Percentiles rank a stretch among this genome's conserved stretches.
These are phyloP conservation scores for Rossbeevera mucosa DNA, from an alignment of 768 basidiomycete species.

Conservation along the genomic window DNA sequence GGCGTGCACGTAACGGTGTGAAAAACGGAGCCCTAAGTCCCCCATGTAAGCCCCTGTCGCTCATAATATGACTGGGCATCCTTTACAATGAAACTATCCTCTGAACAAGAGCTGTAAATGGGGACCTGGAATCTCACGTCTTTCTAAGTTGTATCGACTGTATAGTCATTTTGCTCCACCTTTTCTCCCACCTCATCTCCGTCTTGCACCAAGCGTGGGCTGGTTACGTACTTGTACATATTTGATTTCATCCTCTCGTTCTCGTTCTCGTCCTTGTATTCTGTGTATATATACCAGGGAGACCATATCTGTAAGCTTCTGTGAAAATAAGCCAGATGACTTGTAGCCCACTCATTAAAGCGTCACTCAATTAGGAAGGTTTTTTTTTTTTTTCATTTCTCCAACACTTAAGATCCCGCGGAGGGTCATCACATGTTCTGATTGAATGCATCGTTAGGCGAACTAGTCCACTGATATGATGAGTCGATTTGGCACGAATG, in stretches of 20 bases:
- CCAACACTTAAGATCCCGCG: too few species aligned
- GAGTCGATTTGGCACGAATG: too few species aligned
- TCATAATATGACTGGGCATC: neutral
- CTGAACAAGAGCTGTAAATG: neutral
- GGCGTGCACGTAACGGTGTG: slow-evolving; percentile 24
- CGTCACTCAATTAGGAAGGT: too few species aligned
- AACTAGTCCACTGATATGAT: too few species aligned
- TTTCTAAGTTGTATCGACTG: neutral
- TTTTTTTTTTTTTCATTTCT: too few species aligned
- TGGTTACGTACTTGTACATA: slow-evolving; percentile 26
- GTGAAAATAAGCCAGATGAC: neutral
- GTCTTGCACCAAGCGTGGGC: slow-evolving; percentile 21
- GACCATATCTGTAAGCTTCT: neutral
- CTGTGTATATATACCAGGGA: neutral
- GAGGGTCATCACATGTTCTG: too few species aligned
- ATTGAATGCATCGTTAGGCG: too few species aligned
- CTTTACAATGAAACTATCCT: neutral
- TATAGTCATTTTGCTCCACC: slow-evolving; percentile 3
- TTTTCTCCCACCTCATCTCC: slow-evolving; percentile 11
- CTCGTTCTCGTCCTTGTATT: slow-evolving; percentile 3
- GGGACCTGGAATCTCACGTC: neutral
- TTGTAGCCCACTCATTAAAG: too few species aligned
- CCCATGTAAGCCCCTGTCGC: slow-evolving; percentile 8
- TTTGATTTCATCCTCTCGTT: slow-evolving; percentile 3
- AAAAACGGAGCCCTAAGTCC: slow-evolving; percentile 19